Base-by-base conservation (phyloP, 495 filamentous ascomycete species). In the Xylaria acuta region DNA sequence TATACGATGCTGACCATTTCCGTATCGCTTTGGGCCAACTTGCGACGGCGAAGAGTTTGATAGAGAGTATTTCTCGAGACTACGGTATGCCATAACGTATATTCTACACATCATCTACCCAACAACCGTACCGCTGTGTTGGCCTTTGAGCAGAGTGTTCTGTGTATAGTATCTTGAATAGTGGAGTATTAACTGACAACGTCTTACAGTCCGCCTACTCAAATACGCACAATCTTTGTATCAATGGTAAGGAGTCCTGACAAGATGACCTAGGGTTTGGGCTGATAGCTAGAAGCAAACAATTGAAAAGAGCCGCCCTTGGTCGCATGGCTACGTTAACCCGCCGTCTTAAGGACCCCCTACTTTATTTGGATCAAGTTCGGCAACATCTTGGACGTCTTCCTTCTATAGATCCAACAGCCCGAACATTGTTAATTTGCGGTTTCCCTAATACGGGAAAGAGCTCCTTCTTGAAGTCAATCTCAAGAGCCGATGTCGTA, bases 391-490 rank as follows among this genome's bases (percentile, higher is more conserved):
- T 99, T 77, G 95, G 94, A 72, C 94, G 96, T 89, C 89, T 99
- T 64, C 96, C 96, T n/a, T 90, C 94, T 6, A 98, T 99, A 76
- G 97, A 99, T 79, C 96, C 96, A 40, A 98, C 95, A 75, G 98
- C 96, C 16, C 88, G 96, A 51, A 99, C 97, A 2, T 88, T 99
- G 38, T 84, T 98, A 73, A 97, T 99, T 72, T 97, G 94, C 79
- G 96, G 97, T 59, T 98, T 98, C 81, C 96, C 97, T 69, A 99
- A 98, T 78, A 95, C 97, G 75, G 96, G 96, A 78, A 99, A 99
- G 85, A 97, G 93, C 34, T 95, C 92, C 69, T 98, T 99, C 84
- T 82, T 99, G 76, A 91, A 90, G 79, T 95, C 90, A 80, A 91
- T 99, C 74, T 97, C 94, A 38, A 88, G 97, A 75, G 97, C 96